Evolutionary conservation across 768 basidiomycete genomes (phyloP).

Genomic region (Cubamyces sp.): DNA sequence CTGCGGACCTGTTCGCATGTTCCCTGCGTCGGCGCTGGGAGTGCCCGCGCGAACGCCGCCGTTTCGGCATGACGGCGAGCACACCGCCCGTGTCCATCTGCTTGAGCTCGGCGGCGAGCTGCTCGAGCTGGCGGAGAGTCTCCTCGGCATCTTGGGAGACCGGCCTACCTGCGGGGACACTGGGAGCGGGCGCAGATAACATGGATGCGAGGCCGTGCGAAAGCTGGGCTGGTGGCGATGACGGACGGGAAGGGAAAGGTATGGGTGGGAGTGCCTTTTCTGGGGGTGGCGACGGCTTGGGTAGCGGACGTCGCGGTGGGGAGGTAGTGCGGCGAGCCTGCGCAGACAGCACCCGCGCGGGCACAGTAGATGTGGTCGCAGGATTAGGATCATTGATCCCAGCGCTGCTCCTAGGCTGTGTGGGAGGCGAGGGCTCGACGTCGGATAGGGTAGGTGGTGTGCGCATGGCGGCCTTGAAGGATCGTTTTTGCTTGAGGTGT

Average conservation of each 20-base stretch:
- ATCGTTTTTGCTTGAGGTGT: conserved; percentile 6
- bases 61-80: neutral
- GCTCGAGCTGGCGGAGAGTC: conserved; percentile 26
- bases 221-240: neutral
- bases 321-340: neutral
- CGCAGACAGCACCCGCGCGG: neutral
- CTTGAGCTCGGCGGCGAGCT: conserved; percentile 25
- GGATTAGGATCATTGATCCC: neutral
- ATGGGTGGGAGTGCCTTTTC: conserved; percentile 21
- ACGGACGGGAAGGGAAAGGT: conserved; percentile 11
- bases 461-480: neutral
- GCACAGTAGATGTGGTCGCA: neutral
- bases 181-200: neutral
- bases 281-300: conserved; percentile 6
- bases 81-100: conserved; percentile 6
- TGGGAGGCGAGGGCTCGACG: neutral
- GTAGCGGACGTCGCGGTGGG: neutral
- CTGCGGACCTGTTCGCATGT: neutral
- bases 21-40: neutral
- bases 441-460: neutral
- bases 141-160: conserved; percentile 17
- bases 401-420: neutral
- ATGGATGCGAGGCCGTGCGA: neutral
- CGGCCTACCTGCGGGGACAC: neutral
- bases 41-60: neutral